Evolutionary conservation across 768 basidiomycete species (phyloP).

Genomic region (Lactarius akahatsu): DNA sequence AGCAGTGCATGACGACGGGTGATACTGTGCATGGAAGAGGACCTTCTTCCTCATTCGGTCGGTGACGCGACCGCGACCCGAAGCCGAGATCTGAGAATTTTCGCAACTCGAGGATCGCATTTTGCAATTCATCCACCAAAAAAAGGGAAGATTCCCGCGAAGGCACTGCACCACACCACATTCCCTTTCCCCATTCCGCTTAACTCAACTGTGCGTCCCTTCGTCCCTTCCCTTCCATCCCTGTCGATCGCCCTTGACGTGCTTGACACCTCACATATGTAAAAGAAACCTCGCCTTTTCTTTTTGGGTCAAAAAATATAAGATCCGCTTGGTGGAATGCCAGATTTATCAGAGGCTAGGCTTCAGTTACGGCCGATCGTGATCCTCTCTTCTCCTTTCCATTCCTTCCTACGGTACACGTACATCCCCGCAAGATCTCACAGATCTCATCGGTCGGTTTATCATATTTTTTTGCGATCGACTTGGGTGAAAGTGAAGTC

Average conservation of each 20-base stretch:
- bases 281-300: neutral
- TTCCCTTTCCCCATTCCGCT: neutral
- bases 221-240: neutral
- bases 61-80: constrained; percentile 1
- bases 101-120: neutral
- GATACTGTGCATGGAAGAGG: neutral
- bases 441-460: neutral
- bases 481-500: neutral
- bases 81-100: neutral
- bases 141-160: neutral
- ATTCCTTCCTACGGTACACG: neutral
- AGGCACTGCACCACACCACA: neutral
- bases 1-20: neutral
- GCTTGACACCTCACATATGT: neutral
- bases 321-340: neutral
- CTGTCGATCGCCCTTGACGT: neutral
- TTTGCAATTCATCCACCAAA: neutral
- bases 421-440: constrained; percentile 2
- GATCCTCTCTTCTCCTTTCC: neutral
- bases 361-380: neutral
- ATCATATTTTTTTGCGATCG: neutral
- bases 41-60: neutral
- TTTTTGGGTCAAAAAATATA: neutral
- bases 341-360: neutral
- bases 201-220: neutral